Percentiles rank a stretch among this genome's conserved stretches.
These are phyloP conservation scores for Lentinula aciculospora DNA, from an alignment of 768 basidiomycete species.

Conservation along the genomic window DNA sequence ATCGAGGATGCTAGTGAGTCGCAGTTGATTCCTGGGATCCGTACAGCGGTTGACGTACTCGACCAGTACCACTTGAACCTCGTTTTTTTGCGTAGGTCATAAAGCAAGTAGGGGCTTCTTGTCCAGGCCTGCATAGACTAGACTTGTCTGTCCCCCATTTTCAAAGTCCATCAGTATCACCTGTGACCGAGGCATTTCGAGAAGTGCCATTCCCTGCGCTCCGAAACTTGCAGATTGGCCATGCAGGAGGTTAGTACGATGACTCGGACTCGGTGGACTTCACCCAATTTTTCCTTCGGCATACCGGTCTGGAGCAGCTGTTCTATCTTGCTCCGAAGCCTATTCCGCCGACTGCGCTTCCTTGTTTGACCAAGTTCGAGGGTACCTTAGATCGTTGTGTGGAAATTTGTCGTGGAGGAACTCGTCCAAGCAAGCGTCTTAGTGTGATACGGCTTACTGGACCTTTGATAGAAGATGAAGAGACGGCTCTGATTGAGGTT, in stretches of 20 bases:
- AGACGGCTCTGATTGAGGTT: neutral
- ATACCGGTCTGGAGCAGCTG: neutral
- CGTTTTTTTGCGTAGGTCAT: neutral
- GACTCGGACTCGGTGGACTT: neutral
- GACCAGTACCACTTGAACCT: neutral
- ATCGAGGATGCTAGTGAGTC: neutral
- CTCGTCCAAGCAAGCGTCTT: neutral
- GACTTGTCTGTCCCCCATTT: neutral
- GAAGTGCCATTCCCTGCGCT: neutral
- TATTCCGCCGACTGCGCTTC: neutral
- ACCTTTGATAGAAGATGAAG: neutral
- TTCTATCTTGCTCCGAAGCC: neutral
- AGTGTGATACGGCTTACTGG: neutral
- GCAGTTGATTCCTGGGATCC: neutral
- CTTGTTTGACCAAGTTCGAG: neutral
- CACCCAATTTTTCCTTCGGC: neutral
- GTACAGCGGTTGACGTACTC: neutral
- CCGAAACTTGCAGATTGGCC: neutral
- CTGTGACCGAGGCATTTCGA: neutral
- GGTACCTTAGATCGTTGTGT: neutral
- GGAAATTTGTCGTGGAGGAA: neutral
- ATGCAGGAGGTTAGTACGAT: neutral
- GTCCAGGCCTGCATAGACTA: neutral
- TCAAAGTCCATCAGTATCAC: neutral
- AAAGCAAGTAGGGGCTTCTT: neutral